Evolutionary conservation across 768 basidiomycete genomes (phyloP), one percentile per base, ranked within the genome.

Genomic region (Strobilomyces echinocephalus): DNA sequence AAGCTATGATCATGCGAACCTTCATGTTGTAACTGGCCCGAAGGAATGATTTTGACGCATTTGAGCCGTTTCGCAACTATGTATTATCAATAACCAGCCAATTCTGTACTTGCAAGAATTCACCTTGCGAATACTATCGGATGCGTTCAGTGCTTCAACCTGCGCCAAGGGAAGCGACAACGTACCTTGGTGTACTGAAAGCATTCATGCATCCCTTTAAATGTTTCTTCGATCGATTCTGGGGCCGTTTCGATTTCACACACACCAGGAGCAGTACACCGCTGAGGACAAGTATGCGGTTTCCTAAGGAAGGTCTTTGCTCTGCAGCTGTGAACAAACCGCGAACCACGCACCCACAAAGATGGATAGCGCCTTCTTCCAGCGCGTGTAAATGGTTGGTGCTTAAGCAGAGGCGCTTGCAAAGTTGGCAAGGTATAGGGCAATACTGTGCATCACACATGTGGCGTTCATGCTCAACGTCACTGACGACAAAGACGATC

Each of bases 171-270:
- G 26, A 11, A 46, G 8, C 9, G 42, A 28, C 33, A n/a, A 48
- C 51, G 35, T 44, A 80, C 84, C 75, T 79, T 85, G 1, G 83
- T 85, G 52, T 81, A 85, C 57, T 81, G 77, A 65, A 83, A 85
- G 3, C 74, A 79, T 58, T 82, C 79, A 35, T 84, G 78, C 53
- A 69, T 72, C 3, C 84, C 84, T 0, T 74, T 78, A 54, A 85
- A 85, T 0, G 80, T 83, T 8, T 76, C 80, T 55, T 83, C 78
- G 15, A 85, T 76, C 0, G 80, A 78, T 50, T 79, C 75, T 0
- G 83, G 84, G 0, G 74, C 63, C 0, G 77, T 79, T 40, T 81
- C 76, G 11, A 85, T 83, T 48, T 82, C 73, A 53, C 84, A 85
- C 18, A 77, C 77, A 4, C 84, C 83, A 2, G 52, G 49, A 0